Percentiles rank a stretch among this genome's conserved stretches.
phyloP scores from a whole-genome alignment of 306 rosid species.

The Prunus fruticosa region DNA sequence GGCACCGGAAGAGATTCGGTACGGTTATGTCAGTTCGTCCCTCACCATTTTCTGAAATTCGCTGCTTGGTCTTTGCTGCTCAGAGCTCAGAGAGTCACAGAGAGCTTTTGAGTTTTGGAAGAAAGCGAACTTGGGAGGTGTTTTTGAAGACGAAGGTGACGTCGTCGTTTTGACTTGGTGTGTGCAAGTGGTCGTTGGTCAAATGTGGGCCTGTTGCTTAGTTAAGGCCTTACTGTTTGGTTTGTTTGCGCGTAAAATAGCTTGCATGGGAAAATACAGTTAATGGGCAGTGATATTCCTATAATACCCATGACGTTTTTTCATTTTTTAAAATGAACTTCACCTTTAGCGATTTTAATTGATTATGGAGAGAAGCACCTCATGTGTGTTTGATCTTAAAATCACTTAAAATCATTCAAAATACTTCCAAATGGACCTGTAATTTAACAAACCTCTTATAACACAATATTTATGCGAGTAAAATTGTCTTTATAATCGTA shows the following conservation, averaged over 20 bases:
- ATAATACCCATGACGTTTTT: neutral
- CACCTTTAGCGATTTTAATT: too few species aligned
- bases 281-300: neutral
- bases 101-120: neutral
- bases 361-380: too few species aligned
- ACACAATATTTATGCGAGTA: too few species aligned
- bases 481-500: too few species aligned
- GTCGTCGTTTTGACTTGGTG: conserved; percentile 1
- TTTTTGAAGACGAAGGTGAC: neutral
- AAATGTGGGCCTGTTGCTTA: conserved; percentile 3
- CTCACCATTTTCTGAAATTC: conserved; percentile 27
- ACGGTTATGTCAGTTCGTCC: conserved; percentile 43
- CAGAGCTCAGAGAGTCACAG: neutral
- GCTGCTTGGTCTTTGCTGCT: neutral
- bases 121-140: neutral
- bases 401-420: too few species aligned
- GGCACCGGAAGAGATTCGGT: conserved; percentile 50
- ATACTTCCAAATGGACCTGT: too few species aligned
- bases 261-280: neutral
- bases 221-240: neutral
- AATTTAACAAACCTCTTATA: too few species aligned
- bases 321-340: neutral
- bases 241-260: conserved; percentile 3
- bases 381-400: too few species aligned
- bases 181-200: conserved; percentile 2